Evolutionary conservation across 768 basidiomycete species (phyloP).

Genomic region (Termitomyces sp.): DNA sequence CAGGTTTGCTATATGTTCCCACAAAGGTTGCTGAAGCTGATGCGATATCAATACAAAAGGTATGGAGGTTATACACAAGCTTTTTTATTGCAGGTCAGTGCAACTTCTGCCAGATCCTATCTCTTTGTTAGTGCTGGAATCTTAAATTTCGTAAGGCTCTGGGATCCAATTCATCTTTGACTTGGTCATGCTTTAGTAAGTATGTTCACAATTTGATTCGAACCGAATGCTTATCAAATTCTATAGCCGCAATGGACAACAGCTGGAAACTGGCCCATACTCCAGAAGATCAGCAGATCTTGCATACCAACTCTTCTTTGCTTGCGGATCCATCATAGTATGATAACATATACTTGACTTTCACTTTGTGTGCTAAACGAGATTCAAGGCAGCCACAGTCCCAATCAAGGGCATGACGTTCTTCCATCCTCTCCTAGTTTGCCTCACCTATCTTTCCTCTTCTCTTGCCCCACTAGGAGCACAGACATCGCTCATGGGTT

Average conservation of each 20-base stretch:
- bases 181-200: slow-evolving; percentile 66
- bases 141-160: slow-evolving; percentile 21
- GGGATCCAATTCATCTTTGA: slow-evolving; percentile 62
- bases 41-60: slow-evolving; percentile 26
- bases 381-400: slow-evolving; percentile 39
- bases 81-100: slow-evolving; percentile 65
- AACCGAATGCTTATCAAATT: not conserved
- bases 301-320: slow-evolving; percentile 66
- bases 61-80: slow-evolving; percentile 70
- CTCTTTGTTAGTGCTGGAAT: not conserved
- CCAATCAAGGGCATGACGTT: slow-evolving; percentile 55
- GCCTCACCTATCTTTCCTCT: slow-evolving; percentile 65
- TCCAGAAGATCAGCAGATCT: slow-evolving; percentile 60
- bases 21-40: not conserved
- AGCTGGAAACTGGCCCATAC: slow-evolving; percentile 61
- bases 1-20: slow-evolving; percentile 37
- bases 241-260: slow-evolving; percentile 55
- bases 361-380: not conserved
- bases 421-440: slow-evolving; percentile 59
- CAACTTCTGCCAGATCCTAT: not conserved
- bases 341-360: slow-evolving; percentile 18
- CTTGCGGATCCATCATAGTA: slow-evolving; percentile 55
- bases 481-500: slow-evolving; percentile 73
- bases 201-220: not conserved
- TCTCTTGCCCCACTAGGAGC: slow-evolving; percentile 58